These are phyloP conservation scores for Rhynchosporium graminicola DNA, from an alignment of 2,329 filamentous ascomycete genomes.

Conservation along the genomic window DNA sequence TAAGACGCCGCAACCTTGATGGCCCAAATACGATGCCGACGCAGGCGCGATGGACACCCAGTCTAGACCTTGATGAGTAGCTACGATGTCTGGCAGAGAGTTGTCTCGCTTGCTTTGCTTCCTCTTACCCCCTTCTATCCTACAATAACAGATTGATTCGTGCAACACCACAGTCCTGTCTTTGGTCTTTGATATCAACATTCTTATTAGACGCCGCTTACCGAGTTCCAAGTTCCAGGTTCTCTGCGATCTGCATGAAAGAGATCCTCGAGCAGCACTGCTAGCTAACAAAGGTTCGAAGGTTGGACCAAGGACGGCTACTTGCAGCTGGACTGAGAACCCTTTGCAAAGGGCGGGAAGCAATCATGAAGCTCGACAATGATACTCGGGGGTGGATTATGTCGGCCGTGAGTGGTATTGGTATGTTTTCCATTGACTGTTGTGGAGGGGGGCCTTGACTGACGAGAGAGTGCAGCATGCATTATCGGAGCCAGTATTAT, in stretches of 20 bases:
- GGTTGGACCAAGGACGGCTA: background rate
- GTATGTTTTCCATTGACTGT: constrained; percentile 46
- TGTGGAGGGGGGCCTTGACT: constrained; percentile 14
- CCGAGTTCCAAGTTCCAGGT: background rate
- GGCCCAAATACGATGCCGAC: background rate
- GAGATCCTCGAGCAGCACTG: constrained; percentile 1
- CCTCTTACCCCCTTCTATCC: background rate
- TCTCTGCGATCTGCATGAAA: constrained; percentile 5
- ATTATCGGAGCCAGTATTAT: constrained; percentile 80
- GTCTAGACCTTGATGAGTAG: background rate
- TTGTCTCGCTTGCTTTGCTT: background rate
- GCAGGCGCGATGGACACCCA: constrained; percentile 8
- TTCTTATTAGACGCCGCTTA: constrained; percentile 5
- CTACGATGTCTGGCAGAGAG: background rate
- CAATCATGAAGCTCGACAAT: constrained; percentile 56
- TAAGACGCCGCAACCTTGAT: constrained; percentile 1
- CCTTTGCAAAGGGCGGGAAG: constrained; percentile 1
- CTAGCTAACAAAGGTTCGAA: constrained; percentile 6
- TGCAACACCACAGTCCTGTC: background rate
- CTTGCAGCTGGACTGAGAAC: constrained; percentile 7
- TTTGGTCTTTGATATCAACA: background rate
- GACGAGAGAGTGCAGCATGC: constrained; percentile 49
- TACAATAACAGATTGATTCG: background rate
- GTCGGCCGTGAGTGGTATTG: constrained; percentile 76
- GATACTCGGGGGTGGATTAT: constrained; percentile 94